These are phyloP conservation scores for Phytophthora tentaculata DNA, from an alignment of 352 stramenopile genomes.

Conservation along the genomic window DNA sequence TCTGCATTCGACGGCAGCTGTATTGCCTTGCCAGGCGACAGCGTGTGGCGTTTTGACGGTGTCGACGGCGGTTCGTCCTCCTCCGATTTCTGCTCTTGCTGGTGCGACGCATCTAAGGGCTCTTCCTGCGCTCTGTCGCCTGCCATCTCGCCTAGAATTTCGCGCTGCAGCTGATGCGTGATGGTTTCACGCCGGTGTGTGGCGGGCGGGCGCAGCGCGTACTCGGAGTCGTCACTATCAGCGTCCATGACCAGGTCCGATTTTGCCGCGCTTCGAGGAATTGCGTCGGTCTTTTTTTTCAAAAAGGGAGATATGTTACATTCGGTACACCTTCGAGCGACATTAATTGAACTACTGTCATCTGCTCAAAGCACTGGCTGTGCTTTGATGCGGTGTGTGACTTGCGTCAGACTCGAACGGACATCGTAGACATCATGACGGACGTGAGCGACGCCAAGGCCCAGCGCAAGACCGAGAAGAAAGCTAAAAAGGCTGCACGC, in stretches of 20 bases:
- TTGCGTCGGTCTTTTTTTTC: background rate
- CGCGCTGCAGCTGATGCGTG: slow-evolving; percentile 64
- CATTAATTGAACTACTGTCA: slow-evolving; percentile 17
- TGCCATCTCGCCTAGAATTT: slow-evolving; percentile 53
- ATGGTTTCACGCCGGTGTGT: slow-evolving; percentile 49
- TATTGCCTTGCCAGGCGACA: slow-evolving; percentile 55
- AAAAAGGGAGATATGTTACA: background rate
- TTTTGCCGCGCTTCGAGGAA: slow-evolving; percentile 9
- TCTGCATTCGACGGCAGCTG: slow-evolving; percentile 32
- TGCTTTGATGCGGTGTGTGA: slow-evolving; percentile 20
- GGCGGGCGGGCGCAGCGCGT: slow-evolving; percentile 42
- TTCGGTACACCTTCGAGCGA: background rate
- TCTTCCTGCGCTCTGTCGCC: background rate
- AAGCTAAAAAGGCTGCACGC: slow-evolving; percentile 48
- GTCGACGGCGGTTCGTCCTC: slow-evolving; percentile 14
- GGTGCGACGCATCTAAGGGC: background rate
- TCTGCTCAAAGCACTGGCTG: slow-evolving; percentile 35
- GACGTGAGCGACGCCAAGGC: slow-evolving; percentile 45
- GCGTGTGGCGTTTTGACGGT: slow-evolving; percentile 27
- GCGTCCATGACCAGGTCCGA: slow-evolving; percentile 14
- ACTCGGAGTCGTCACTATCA: slow-evolving; percentile 27
- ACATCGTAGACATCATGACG: slow-evolving; percentile 32
- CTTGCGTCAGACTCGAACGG: slow-evolving; percentile 30
- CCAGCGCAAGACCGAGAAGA: slow-evolving; percentile 54
- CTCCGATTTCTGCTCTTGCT: slow-evolving; percentile 19